Base-by-base conservation (phyloP, 1,284 basidiomycete genomes). In the Golubevia pallescens region DNA sequence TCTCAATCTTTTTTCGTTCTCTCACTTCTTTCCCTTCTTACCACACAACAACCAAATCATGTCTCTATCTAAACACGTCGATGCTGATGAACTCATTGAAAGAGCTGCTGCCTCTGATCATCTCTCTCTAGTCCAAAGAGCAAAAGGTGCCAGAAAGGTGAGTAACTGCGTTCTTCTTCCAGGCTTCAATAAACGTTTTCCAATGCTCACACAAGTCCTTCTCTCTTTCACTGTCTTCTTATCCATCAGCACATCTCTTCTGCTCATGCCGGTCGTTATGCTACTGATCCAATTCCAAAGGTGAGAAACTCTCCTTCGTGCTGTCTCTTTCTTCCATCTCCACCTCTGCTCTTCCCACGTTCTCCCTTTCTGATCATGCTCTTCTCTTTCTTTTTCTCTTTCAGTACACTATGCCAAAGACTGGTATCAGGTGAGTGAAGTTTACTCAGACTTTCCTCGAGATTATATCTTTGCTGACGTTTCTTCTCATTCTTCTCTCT, bases 21-120 rank as follows among this genome's bases (percentile, higher is more conserved):
- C 34, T 38, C 34, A 5, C 34, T 38, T 38, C 3, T 38, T 38
- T 4, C 3, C 5, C 34, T 38, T 10, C 34, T 38, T 38, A 10
- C 34, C 34, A 38, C 20, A 21, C 54, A 6, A 56, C 54, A 7
- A 21, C 54, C 19, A 55, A 24, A 74, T 3, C 51, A 82, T 81
- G 78, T 67, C 76, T 48, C 75, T 85, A 56, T 78, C 78, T 62
- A 69, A 75, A 57, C 78, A 79, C 67, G 66, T 85, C 48, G 75
- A 82, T 58, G 69, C 77, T 23, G 81, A 85, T 21, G 63, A 74
- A 57, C 68, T 80, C 51, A 61, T 84, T 42, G 57, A 77, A 65
- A 59, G 63, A 23, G 80, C 78, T 6, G 65, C 67, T 13, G 75
- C 74, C 62, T 75, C 83, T 56, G 79, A 77, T n/a, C 65, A 70